phyloP scores from a whole-genome alignment of 371 early-diverging fungal species.

The Homolaphlyctis polyrhiza region DNA sequence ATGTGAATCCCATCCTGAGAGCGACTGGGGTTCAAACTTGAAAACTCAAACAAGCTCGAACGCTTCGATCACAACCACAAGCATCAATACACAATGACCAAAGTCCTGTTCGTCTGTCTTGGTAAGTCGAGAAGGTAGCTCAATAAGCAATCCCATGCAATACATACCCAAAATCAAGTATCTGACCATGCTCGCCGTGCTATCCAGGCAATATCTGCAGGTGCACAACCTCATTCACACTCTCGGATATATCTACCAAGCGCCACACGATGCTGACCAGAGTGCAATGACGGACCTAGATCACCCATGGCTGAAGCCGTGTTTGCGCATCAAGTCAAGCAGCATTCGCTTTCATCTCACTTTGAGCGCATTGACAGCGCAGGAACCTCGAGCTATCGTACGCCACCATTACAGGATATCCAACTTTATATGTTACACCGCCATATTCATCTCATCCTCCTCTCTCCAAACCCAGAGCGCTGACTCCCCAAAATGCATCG shows the following conservation, averaged over 20 bases:
- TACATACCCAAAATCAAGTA: background rate
- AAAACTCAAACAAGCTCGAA: too few relatives aligned
- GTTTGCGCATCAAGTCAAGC: constrained; percentile 66
- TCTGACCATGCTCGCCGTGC: background rate
- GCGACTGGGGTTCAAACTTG: too few relatives aligned
- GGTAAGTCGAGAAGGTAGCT: constrained; percentile 31
- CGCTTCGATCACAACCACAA: too few relatives aligned
- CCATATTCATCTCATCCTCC: background rate
- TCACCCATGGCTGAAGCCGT: constrained; percentile 52
- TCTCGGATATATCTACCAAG: constrained; percentile 24
- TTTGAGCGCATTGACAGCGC: constrained; percentile 79
- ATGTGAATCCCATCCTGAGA: too few relatives aligned
- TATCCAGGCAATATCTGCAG: constrained; percentile 81
- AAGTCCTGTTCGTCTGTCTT: constrained; percentile 74
- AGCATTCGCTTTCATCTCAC: constrained; percentile 45
- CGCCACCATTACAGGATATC: too few relatives aligned
- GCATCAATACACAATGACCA: too few relatives aligned
- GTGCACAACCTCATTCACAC: too few relatives aligned
- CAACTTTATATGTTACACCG: too few relatives aligned
- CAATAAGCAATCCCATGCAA: background rate
- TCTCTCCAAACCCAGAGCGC: background rate
- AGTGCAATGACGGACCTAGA: background rate
- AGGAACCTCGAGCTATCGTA: constrained; percentile 82
- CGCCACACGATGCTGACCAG: background rate
- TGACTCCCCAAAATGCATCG: too few relatives aligned